Conservation (phyloP, 768 basidiomycete species). For the Leccinum uliginosum region DNA sequence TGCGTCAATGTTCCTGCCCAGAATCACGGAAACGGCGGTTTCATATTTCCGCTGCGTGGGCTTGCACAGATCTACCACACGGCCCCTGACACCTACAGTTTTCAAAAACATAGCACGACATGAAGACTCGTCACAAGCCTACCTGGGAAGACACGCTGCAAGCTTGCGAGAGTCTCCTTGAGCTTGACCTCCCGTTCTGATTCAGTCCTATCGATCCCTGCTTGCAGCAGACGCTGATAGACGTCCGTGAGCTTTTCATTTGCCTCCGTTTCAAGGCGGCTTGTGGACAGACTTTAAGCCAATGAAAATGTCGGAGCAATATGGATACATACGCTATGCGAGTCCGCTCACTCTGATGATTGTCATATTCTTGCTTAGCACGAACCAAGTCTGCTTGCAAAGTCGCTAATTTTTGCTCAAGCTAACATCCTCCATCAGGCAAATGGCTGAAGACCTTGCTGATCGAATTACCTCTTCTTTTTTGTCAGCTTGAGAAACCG, state of each 20-base stretch:
- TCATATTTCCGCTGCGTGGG: constrained; percentile 92
- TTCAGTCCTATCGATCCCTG: constrained; percentile 84
- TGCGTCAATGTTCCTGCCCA: constrained; percentile 93
- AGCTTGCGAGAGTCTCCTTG: constrained; percentile 78
- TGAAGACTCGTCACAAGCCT: background rate
- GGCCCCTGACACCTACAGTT: constrained; percentile 76
- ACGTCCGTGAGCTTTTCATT: constrained; percentile 87
- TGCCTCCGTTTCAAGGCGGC: constrained; percentile 84
- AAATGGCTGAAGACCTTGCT: background rate
- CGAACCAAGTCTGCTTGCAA: constrained; percentile 59
- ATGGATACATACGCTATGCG: constrained; percentile 57
- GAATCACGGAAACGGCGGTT: constrained; percentile 82
- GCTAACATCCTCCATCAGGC: constrained; percentile 25
- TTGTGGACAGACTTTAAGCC: constrained; percentile 27
- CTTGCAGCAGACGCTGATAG: constrained; percentile 81
- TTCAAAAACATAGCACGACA: background rate
- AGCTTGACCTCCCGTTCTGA: constrained; percentile 77
- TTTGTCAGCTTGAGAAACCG: constrained; percentile 41
- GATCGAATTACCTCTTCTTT: constrained; percentile 49
- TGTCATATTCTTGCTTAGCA: constrained; percentile 76
- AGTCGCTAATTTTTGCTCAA: constrained; percentile 55
- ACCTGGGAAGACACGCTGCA: constrained; percentile 92
- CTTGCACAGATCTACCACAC: constrained; percentile 92
- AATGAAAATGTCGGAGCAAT: background rate
- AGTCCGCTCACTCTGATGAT: constrained; percentile 77